These are phyloP conservation scores for Bryoerythrophyllum caledonicum DNA, from an alignment of 225 moss, liverwort and hornwort species.

Conservation along the genomic window DNA sequence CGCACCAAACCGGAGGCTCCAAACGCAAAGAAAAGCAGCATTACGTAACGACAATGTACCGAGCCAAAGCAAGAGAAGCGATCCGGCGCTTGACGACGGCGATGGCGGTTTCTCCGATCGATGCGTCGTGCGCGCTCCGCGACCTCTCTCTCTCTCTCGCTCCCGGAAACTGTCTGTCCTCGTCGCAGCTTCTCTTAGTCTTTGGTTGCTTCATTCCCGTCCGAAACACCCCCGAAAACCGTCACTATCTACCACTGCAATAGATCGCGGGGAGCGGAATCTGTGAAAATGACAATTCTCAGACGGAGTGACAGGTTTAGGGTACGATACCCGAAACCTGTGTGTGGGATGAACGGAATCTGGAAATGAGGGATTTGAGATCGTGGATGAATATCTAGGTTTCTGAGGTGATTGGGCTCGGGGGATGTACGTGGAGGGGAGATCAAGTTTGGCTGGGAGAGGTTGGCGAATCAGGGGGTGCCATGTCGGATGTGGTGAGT, in stretches of 20 bases:
- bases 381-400: too few species aligned
- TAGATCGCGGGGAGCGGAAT: too few species aligned
- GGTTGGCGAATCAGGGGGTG: conserved; percentile 16
- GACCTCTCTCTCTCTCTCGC: not conserved
- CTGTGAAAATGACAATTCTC: too few species aligned
- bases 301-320: too few species aligned
- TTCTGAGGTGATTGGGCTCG: not conserved
- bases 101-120: not conserved
- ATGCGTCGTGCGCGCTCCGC: not conserved
- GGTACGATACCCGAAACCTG: too few species aligned
- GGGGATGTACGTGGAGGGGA: accelerated
- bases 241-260: accelerated
- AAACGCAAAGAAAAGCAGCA: not conserved
- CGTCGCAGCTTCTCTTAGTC: not conserved
- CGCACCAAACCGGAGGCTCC: not conserved
- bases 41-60: not conserved
- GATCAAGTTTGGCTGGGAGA: accelerated
- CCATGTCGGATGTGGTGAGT: conserved; percentile 28
- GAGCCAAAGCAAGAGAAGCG: not conserved
- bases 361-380: too few species aligned
- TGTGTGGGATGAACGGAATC: too few species aligned
- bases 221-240: not conserved
- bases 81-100: not conserved
- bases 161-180: not conserved
- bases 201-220: not conserved